Conservation (phyloP, 1,139 yeast genomes). For the Komagataea norvegica region DNA sequence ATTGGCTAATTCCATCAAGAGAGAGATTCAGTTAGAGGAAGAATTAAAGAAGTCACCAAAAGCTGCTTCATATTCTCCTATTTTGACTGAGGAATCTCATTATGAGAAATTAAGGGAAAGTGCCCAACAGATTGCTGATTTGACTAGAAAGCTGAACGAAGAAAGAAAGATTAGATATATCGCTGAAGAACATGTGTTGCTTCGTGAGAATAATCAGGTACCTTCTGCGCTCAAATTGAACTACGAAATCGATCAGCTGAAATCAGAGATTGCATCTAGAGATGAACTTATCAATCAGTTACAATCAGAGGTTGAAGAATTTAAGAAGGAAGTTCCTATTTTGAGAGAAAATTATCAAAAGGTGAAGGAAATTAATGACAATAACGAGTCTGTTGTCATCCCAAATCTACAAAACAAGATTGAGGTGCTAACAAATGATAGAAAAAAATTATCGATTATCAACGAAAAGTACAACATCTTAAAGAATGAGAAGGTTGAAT, state of each 20-base stretch:
- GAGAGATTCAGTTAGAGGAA: constrained; percentile 58
- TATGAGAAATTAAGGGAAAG: constrained; percentile 39
- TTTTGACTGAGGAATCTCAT: constrained; percentile 8
- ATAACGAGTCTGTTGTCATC: constrained; percentile 38
- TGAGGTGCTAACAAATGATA: constrained; percentile 26
- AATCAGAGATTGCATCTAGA: constrained; percentile 42
- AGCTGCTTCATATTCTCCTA: constrained; percentile 5
- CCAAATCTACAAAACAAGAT: constrained; percentile 41
- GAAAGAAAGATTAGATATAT: constrained; percentile 63
- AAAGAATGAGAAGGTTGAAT: constrained; percentile 27
- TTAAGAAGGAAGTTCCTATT: constrained; percentile 27
- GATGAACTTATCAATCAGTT: constrained; percentile 41
- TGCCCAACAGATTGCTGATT: constrained; percentile 43
- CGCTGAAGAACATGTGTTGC: constrained; percentile 63
- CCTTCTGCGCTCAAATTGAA: constrained; percentile 53
- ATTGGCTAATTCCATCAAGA: constrained; percentile 61
- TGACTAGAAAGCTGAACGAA: constrained; percentile 55
- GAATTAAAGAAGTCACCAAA: constrained; percentile 28
- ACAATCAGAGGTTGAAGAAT: constrained; percentile 25
- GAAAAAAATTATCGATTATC: constrained; percentile 16
- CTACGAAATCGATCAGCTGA: constrained; percentile 51
- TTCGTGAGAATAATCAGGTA: constrained; percentile 48
- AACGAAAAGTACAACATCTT: constrained; percentile 26
- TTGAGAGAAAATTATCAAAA: constrained; percentile 38
- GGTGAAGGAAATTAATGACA: constrained; percentile 39